Percentiles rank a stretch among this genome's conserved stretches.
phyloP scores from a whole-genome alignment of 192 early-diverging fungal species.

The Backusella liffmaniae region DNA sequence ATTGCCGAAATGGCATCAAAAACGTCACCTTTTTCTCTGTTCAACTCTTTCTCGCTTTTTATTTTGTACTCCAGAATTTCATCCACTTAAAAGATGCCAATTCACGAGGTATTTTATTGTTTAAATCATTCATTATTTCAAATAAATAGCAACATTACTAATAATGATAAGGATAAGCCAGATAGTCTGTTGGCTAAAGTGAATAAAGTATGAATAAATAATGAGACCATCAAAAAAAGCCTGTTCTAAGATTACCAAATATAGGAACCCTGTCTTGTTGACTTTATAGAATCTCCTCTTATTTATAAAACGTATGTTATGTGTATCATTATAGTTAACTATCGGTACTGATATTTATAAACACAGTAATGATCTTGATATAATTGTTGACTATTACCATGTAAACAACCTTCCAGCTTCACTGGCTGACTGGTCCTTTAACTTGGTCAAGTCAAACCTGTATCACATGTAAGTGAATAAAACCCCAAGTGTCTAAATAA shows the following conservation, averaged over 20 bases:
- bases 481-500: not conserved
- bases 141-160: too few species aligned
- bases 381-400: conserved; percentile 39
- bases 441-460: conserved; percentile 62
- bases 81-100: conserved; percentile 19
- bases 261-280: conserved; percentile 22
- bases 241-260: not conserved
- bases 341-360: not conserved
- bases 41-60: not conserved
- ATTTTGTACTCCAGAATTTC: conserved; percentile 2
- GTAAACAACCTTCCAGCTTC: conserved; percentile 35
- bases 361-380: conserved; percentile 20
- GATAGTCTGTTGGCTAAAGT: conserved; percentile 10
- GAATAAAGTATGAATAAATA: not conserved
- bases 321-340: not conserved
- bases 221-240: not conserved
- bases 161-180: not conserved
- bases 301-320: conserved; percentile 19
- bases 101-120: conserved; percentile 12
- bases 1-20: not conserved
- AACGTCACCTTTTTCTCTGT: not conserved
- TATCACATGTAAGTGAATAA: conserved; percentile 50
- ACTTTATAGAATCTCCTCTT: conserved; percentile 13
- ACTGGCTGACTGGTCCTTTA: conserved; percentile 48
- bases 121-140: not conserved